These are phyloP conservation scores for Phellopilus nigrolimitatus DNA, from an alignment of 1,284 basidiomycete species.

Conservation along the genomic window DNA sequence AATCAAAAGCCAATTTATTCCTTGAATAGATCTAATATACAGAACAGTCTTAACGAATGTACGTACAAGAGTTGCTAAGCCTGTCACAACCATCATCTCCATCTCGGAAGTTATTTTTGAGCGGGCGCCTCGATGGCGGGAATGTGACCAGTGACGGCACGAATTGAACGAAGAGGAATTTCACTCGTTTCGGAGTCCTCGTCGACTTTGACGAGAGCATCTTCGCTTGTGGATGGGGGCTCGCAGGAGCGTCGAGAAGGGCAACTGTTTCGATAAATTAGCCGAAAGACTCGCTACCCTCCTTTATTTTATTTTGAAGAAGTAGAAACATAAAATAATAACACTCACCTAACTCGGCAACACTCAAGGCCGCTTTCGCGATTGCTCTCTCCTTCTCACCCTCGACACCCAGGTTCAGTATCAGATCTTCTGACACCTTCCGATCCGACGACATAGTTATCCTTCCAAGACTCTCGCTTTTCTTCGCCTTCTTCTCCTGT, in stretches of 20 bases:
- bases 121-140: conserved; percentile 69
- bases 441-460: conserved; percentile 1
- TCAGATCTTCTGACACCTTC: conserved; percentile 5
- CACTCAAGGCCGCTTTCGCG: conserved; percentile 85
- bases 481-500: not conserved
- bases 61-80: conserved; percentile 69
- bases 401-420: conserved; percentile 42
- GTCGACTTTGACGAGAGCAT: not conserved
- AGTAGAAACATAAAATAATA: not conserved
- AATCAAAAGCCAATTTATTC: too few relatives aligned
- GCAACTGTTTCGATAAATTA: conserved; percentile 8
- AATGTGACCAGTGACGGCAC: conserved; percentile 64
- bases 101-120: conserved; percentile 74
- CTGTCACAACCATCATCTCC: conserved; percentile 81
- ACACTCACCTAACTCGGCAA: conserved; percentile 78
- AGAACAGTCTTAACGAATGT: not conserved
- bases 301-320: too few relatives aligned
- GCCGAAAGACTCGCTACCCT: not conserved
- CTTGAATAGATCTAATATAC: too few relatives aligned
- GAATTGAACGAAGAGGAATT: conserved; percentile 66
- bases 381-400: conserved; percentile 82
- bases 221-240: not conserved
- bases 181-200: conserved; percentile 16
- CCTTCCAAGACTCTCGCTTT: not conserved
- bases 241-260: conserved; percentile 10